A percentile compares a stretch with the other conserved stretches of the same genome.
These are phyloP conservation scores for carrot (Daucus carota) DNA, from an alignment of 129 eudicot species.

Conservation along the genomic window DNA sequence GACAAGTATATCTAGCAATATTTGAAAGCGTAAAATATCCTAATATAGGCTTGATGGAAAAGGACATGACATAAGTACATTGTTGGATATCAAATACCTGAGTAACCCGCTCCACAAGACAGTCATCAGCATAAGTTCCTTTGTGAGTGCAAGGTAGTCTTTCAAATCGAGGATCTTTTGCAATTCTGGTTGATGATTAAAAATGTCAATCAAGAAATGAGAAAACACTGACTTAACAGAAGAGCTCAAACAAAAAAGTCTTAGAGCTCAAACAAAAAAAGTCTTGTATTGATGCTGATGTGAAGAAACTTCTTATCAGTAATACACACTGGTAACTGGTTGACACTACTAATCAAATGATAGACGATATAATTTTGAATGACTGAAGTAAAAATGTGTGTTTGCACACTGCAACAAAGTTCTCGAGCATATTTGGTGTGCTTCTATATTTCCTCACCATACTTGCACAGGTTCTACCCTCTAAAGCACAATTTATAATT, in stretches of 20 bases:
- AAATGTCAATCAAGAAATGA: not conserved
- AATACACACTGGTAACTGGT: not conserved
- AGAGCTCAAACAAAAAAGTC: not conserved
- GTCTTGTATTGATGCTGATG: not conserved
- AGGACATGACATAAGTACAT: not conserved
- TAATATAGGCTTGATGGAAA: not conserved
- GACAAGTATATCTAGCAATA: not conserved
- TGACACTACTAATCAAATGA: not conserved
- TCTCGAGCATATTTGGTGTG: not conserved
- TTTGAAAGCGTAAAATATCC: not conserved
- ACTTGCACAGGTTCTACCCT: not conserved
- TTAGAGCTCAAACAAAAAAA: not conserved
- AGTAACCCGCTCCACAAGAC: constrained; percentile 88
- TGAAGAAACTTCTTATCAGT: not conserved
- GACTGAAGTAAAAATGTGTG: not conserved
- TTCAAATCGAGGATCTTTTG: constrained; percentile 97
- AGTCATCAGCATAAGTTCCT: constrained; percentile 98
- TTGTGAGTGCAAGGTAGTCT: constrained; percentile 95
- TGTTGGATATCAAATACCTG: constrained; percentile 40
- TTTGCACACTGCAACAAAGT: not conserved
- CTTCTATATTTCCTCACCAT: not conserved
- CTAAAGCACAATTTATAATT: not conserved
- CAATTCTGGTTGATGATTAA: constrained; percentile 49
- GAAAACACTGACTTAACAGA: not conserved
- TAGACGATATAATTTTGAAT: not conserved